phyloP scores from a whole-genome alignment of 192 early-diverging fungal genomes.

The Coemansia sp. region DNA sequence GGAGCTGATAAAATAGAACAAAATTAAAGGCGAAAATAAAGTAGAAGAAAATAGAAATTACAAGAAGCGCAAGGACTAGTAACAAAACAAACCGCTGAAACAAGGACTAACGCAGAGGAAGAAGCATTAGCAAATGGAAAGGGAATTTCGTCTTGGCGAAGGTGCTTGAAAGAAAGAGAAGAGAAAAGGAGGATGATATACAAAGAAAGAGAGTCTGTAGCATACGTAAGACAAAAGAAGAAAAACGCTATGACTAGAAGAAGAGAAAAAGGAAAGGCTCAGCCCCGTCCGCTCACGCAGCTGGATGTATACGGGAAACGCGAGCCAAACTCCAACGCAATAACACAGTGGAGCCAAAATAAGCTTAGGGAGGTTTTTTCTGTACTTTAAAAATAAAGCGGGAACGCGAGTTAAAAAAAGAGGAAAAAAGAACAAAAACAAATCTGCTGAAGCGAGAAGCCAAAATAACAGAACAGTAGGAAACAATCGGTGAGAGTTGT shows the following conservation, averaged over 20 bases:
- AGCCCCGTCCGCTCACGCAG: conserved; percentile 4
- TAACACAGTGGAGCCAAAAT: not conserved
- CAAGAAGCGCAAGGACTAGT: conserved; percentile 1
- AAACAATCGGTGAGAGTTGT: not conserved
- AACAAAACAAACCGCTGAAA: not conserved
- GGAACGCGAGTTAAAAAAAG: conserved; percentile 3
- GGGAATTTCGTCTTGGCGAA: not conserved
- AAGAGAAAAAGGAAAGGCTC: conserved; percentile 10
- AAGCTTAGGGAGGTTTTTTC: not conserved
- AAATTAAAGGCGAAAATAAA: conserved; percentile 4
- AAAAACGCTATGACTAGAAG: conserved; percentile 4
- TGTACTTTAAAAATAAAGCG: not conserved
- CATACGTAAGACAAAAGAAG: not conserved
- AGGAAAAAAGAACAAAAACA: not conserved
- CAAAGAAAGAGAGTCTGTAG: not conserved
- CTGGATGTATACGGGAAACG: conserved; percentile 1
- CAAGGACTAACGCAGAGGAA: not conserved
- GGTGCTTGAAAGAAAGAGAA: not conserved
- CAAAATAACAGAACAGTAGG: not conserved
- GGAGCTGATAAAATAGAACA: conserved; percentile 10
- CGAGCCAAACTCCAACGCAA: not conserved
- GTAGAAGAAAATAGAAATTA: not conserved
- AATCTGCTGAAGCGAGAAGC: not conserved
- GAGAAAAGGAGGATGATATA: not conserved
- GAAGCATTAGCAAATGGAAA: not conserved